phyloP scores from a whole-genome alignment of 169 alveolate species.

The Plasmodium blacklocki region DNA sequence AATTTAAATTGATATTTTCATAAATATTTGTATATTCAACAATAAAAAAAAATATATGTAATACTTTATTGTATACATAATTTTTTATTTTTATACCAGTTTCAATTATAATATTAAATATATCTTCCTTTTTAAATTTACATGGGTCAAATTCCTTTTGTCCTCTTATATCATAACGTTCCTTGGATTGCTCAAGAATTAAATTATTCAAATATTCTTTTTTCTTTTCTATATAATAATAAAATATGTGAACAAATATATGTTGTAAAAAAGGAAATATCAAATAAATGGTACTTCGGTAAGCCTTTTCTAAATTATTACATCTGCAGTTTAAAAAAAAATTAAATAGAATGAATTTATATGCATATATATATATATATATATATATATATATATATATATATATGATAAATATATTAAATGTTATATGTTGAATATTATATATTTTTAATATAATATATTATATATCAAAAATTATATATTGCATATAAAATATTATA shows the following conservation, averaged over 20 bases:
- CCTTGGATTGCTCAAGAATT: slow-evolving; percentile 3
- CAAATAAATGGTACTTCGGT: slow-evolving; percentile 49
- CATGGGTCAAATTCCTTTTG: background rate
- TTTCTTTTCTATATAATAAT: slow-evolving; percentile 47
- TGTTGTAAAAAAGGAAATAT: slow-evolving; percentile 44
- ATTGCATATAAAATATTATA: too few relatives aligned
- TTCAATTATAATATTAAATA: background rate
- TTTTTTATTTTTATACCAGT: background rate
- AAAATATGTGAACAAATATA: slow-evolving; percentile 50
- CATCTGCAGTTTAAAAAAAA: slow-evolving; percentile 28
- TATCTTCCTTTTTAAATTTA: background rate
- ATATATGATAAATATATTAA: background rate
- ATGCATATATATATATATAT: background rate
- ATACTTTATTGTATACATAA: slow-evolving; percentile 1
- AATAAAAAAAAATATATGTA: slow-evolving; percentile 30
- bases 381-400: slow-evolving; percentile 5
- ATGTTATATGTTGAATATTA: too few relatives aligned
- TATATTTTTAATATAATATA: too few relatives aligned
- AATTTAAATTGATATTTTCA: slow-evolving; percentile 22
- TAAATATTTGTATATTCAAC: slow-evolving; percentile 47
- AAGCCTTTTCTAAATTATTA: slow-evolving; percentile 27
- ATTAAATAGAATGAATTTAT: background rate
- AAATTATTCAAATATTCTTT: slow-evolving; percentile 20
- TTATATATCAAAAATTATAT: too few relatives aligned
- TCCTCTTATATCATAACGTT: background rate